phyloP scores from a whole-genome alignment of 192 early-diverging fungal species.

The Paraglomus occultum region DNA sequence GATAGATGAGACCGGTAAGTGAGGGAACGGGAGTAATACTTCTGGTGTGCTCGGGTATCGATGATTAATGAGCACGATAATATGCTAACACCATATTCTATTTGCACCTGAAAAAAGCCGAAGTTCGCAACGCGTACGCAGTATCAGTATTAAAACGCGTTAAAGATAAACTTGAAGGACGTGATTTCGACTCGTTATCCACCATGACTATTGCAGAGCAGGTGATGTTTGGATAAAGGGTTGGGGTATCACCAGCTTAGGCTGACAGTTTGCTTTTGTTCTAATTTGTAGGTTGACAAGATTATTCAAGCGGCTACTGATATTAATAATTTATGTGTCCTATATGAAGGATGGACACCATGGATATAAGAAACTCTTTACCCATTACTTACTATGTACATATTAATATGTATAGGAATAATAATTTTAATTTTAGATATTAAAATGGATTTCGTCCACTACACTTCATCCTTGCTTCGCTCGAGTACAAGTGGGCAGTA shows the following conservation, averaged over 20 bases:
- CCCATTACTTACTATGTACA: too few relatives aligned
- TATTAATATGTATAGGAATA: too few relatives aligned
- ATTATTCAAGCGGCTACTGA: constrained; percentile 67
- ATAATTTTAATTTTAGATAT: too few relatives aligned
- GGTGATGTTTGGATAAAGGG: constrained; percentile 34
- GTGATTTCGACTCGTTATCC: constrained; percentile 48
- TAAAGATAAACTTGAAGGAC: constrained; percentile 64
- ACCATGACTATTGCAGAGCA: constrained; percentile 64
- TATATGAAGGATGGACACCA: constrained; percentile 90
- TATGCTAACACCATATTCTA: not conserved
- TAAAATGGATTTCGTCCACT: too few relatives aligned
- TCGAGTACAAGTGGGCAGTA: too few relatives aligned
- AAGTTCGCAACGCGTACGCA: constrained; percentile 59
- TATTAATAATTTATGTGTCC: constrained; percentile 65
- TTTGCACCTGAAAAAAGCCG: constrained; percentile 27
- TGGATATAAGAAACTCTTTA: constrained; percentile 62
- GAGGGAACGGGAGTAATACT: constrained; percentile 5
- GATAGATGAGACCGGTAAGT: not conserved
- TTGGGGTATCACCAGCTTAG: too few relatives aligned
- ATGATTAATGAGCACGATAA: too few relatives aligned
- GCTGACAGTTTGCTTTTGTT: not conserved
- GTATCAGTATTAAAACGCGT: constrained; percentile 62
- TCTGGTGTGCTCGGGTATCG: not conserved
- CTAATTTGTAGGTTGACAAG: constrained; percentile 46
- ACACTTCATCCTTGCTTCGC: too few relatives aligned